Evolutionary conservation across 495 filamentous ascomycete genomes (phyloP), one percentile per base, ranked within the genome.

Genomic region (Elasticomyces elasticus): DNA sequence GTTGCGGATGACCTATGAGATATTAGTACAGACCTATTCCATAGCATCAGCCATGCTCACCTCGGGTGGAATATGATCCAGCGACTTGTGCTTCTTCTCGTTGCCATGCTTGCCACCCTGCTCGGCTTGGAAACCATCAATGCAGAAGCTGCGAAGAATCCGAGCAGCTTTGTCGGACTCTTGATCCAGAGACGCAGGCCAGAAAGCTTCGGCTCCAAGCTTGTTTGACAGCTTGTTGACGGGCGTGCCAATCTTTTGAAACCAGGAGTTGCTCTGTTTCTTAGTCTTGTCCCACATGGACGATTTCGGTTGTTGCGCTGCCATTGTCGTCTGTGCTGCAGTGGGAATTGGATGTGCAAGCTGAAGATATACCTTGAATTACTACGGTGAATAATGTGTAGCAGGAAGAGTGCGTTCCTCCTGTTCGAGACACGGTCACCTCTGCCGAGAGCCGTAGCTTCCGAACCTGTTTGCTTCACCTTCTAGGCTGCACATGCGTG

Each of bases 111-210:
- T 69, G 71, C 73, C 52, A 70, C 68, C 25, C 56, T 69, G 65
- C 55, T 69, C 69, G 25, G 67, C 56, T 51, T 65, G 81, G 65
- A 84, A 83, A 6, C 80, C 80, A 72, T 84, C 80, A 76, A 76
- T 84, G 71, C 85, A 89, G 66, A 90, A 92, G 59, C 82, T 85
- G 59, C 80, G 76, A 23, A 92, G 66, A 41, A 90, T 90, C 9
- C 86, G 76, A 25, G 86, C 86, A 2, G 85, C 85, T 66, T 92
- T 90, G 67, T 89, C 83, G 66, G 77, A 79, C 70, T 92, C 86
- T 59, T 82, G 81, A 58, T 89, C 86, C 47, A 90, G 73, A 6
- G 74, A 79, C 54, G 82, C 85, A 7, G 86, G 86, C 85, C 85
- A 89, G 65, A 89, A 87, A 7, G 83, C 82, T 65, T 92, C 86